These are phyloP conservation scores for Boletus sp. DNA, from an alignment of 768 basidiomycete species.

Conservation along the genomic window DNA sequence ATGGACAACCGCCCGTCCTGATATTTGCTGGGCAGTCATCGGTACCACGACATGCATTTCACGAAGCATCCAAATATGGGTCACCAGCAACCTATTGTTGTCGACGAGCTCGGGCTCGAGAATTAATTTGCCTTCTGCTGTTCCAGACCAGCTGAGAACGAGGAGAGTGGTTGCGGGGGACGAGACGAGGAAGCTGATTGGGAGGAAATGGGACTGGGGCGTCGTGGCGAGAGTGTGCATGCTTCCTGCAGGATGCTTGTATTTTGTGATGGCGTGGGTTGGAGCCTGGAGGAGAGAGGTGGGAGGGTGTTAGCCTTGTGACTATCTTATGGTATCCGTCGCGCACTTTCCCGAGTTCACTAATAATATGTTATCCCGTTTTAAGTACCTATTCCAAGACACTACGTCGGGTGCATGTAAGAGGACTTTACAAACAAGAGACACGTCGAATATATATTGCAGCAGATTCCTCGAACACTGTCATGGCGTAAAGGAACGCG, in stretches of 20 bases:
- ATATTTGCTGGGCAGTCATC: conserved; percentile 87
- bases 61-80: conserved; percentile 89
- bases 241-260: conserved; percentile 69
- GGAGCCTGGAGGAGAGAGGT: conserved; percentile 41
- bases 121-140: conserved; percentile 1
- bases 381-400: not conserved
- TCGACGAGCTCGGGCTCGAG: conserved; percentile 6
- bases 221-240: conserved; percentile 67
- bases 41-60: conserved; percentile 85
- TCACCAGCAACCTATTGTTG: conserved; percentile 76
- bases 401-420: not conserved
- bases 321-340: not conserved
- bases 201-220: conserved; percentile 78
- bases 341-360: not conserved
- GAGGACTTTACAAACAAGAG: not conserved
- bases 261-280: conserved; percentile 79
- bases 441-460: not conserved
- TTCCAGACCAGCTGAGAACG: conserved; percentile 23
- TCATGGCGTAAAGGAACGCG: not conserved
- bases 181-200: conserved; percentile 33
- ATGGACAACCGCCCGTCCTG: conserved; percentile 60
- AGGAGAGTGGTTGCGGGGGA: conserved; percentile 12
- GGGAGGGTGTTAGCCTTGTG: conserved; percentile 17
- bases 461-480: not conserved
- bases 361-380: not conserved